Base-by-base conservation (phyloP, 2,329 filamentous ascomycete species). In the Nigrospora osmanthi region DNA sequence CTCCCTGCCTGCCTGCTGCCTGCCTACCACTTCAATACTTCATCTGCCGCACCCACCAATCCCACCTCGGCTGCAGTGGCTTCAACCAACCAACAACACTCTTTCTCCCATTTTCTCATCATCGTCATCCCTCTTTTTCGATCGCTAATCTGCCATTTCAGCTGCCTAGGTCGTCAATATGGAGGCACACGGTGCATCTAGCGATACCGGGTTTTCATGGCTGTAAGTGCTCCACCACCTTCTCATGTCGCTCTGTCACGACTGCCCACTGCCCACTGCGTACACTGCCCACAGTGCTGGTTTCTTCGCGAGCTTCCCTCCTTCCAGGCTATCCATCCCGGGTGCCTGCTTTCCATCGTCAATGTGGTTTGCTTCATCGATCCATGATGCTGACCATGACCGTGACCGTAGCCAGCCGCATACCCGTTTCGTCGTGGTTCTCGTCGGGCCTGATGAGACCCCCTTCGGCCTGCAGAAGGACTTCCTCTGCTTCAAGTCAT, bases 381-480 rank as follows among this genome's bases (percentile, higher is more conserved):
- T 14, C 31, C 10, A 14, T 12, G 3, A 19, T n/a, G 14, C 23
- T 14, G n/a, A 38, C 9, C 34, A 3, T 28, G n/a, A n/a, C 19
- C 19, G 19, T 23, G 11, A 19, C 37, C 36, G 23, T 47, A 78
- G 76, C 2, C 62, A 78, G 39, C 72, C 76, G 1, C 77, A 81
- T 51, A 69, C 75, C 0, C 66, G 69, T 10, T 79, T 80, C 50
- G 73, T 76, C 37, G 72, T 80, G 15, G 58, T 78, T 38, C 58
- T 80, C 1, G 71, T 79, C 28, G 77, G 78, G 0, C 61, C 66
- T 3, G 66, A 76, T 0, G 71, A 77, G 53, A 58, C 59, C 13
- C 75, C 76, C 0, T 81, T 80, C 52, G 75, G 72, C 11, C 69
- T 81, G 12, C 78, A 80, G 48, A 78, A 76, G 48, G 73, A 81